Base-by-base conservation (phyloP, 352 stramenopile genomes). In the Phytopythium vexans region DNA sequence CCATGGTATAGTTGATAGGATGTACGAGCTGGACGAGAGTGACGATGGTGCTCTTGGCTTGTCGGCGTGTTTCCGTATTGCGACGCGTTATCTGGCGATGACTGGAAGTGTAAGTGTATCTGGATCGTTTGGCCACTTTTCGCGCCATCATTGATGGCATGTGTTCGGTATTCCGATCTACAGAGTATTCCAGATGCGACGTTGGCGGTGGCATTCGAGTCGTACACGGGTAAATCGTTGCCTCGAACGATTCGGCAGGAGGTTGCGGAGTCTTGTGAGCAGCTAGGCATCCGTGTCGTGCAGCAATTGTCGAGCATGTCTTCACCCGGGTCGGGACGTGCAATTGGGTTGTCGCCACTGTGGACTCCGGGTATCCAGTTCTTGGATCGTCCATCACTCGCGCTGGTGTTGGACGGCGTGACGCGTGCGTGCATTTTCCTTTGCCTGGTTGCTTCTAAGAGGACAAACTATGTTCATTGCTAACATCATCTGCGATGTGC, bases 21-120 rank as follows among this genome's bases (percentile, higher is more conserved):
- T 54, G 7, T 34, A 31, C 5, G 40, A 56, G 33, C 21, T 77
- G 36, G 41, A 71, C 55, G 45, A 69, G 35, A 51, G 36, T 16
- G 61, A 43, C 0, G 33, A 53, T 43, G 38, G 57, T 38, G 48
- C 48, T 70, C 32, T 45, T 49, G 43, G 47, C n/a, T 11, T 37
- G 6, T 56, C 65, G 31, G 35, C 65, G 21, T 71, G 58, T 12
- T 66, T 77, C 55, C 70, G 70, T 14, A 74, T 80, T 50, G 56
- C 58, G 8, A 61, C 41, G 11, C 64, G 67, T 12, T 53, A 77
- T 49, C 34, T 66, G 16, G 31, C 50, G 38, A 33, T 65, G 40
- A 72, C 54, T 1, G 58, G 64, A 52, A 52, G 31, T 63, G 70
- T 76, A 64, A 8, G 34, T 38, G 15, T 41, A 7, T 15, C 9